Conservation (phyloP, 108 stramenopile genomes). For the Aurantiochytrium sp. region DNA sequence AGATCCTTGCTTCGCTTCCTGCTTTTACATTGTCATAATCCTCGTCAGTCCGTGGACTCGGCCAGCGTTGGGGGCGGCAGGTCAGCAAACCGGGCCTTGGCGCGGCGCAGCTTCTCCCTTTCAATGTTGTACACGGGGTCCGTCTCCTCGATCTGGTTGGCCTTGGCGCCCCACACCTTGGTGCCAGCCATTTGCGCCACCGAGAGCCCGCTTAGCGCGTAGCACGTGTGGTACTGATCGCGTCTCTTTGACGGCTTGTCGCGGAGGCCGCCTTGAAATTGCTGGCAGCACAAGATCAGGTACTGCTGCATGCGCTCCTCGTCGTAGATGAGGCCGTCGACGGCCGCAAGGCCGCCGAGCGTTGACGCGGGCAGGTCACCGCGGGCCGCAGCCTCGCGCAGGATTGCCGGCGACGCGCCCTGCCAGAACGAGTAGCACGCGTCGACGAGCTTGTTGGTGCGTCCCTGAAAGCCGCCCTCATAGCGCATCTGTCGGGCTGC, state of each 20-base stretch:
- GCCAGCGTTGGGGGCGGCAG: not conserved
- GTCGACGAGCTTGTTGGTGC: slow-evolving; percentile 96
- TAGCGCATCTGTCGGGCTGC: slow-evolving; percentile 72
- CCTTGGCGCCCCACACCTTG: slow-evolving; percentile 47
- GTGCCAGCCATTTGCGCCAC: slow-evolving; percentile 72
- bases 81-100: slow-evolving; percentile 40
- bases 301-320: slow-evolving; percentile 81
- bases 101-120: slow-evolving; percentile 55
- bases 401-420: slow-evolving; percentile 75
- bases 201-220: slow-evolving; percentile 85
- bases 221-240: slow-evolving; percentile 98
- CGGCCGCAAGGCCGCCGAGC: not conserved
- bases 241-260: slow-evolving; percentile 64
- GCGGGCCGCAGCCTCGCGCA: slow-evolving; percentile 48
- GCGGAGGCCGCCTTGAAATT: slow-evolving; percentile 85
- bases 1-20: no score
- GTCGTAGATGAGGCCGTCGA: slow-evolving; percentile 56
- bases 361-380: not conserved
- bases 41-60: no score
- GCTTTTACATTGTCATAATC: no score
- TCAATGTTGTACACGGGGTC: slow-evolving; percentile 76
- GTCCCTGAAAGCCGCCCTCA: slow-evolving; percentile 93
- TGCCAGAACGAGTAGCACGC: slow-evolving; percentile 99
- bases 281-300: slow-evolving; percentile 90
- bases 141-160: slow-evolving; percentile 49